These are phyloP conservation scores for Coniochaeta ligniaria DNA, from an alignment of 2,329 filamentous ascomycete species.

Conservation along the genomic window DNA sequence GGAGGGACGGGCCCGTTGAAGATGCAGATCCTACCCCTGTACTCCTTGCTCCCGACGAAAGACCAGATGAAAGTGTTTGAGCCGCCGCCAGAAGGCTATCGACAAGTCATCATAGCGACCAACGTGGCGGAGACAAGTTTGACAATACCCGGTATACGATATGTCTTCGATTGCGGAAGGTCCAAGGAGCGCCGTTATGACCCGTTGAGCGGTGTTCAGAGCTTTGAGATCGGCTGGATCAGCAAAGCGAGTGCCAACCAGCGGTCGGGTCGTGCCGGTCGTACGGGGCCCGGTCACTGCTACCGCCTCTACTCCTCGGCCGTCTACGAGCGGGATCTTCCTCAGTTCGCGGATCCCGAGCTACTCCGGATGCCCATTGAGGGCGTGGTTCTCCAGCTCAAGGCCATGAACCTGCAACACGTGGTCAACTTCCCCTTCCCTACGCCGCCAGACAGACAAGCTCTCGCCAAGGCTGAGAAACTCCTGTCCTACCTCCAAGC, in stretches of 20 bases:
- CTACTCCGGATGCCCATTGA: conserved; percentile 88
- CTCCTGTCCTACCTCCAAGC: conserved; percentile 81
- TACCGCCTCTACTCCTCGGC: conserved; percentile 93
- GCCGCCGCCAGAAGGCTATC: conserved; percentile 69
- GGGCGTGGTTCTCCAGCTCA: conserved; percentile 85
- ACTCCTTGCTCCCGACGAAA: conserved; percentile 82
- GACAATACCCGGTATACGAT: conserved; percentile 90
- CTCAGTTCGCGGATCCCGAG: conserved; percentile 80
- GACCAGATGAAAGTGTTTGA: conserved; percentile 92
- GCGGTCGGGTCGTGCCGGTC: conserved; percentile 84
- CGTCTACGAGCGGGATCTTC: conserved; percentile 84
- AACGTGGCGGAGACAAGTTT: conserved; percentile 97
- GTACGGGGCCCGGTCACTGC: conserved; percentile 93
- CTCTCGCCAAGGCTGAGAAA: conserved; percentile 76
- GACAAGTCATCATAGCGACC: conserved; percentile 84
- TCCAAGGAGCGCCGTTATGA: conserved; percentile 91
- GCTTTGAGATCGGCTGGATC: conserved; percentile 92
- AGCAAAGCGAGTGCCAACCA: conserved; percentile 95
- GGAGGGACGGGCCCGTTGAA: conserved; percentile 56
- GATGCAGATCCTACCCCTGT: conserved; percentile 87
- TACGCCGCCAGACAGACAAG: conserved; percentile 72
- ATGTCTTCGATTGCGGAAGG: conserved; percentile 91
- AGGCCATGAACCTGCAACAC: conserved; percentile 85
- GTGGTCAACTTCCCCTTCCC: conserved; percentile 95
- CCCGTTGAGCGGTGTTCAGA: conserved; percentile 83